Conservation (phyloP, 441 rosid genomes). For the Brassica hybrid region DNA sequence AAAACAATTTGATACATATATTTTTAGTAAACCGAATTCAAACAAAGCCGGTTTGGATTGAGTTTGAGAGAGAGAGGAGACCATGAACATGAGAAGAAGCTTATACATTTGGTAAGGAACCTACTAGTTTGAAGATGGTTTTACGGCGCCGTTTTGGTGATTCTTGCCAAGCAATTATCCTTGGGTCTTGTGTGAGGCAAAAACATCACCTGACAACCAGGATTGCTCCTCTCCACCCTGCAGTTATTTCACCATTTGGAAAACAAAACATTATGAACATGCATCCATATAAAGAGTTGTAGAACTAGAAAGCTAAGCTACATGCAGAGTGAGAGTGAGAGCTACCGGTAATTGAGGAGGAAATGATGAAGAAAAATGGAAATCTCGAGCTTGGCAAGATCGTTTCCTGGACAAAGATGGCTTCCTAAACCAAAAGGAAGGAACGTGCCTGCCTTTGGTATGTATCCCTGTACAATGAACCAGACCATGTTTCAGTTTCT, state of each 20-base stretch:
- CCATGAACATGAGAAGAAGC: constrained; percentile 22
- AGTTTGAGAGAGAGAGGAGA: constrained; percentile 12
- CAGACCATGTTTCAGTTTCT: constrained; percentile 8
- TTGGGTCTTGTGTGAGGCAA: constrained; percentile 44
- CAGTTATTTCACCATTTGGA: constrained; percentile 6
- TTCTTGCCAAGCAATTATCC: constrained; percentile 46
- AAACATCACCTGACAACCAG: constrained; percentile 44
- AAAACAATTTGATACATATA: not conserved
- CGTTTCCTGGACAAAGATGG: constrained; percentile 85
- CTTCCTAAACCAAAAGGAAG: constrained; percentile 94
- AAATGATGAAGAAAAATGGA: constrained; percentile 84
- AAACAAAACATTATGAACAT: constrained; percentile 5
- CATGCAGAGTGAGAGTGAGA: not conserved
- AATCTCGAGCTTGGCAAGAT: constrained; percentile 89
- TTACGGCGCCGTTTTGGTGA: constrained; percentile 35
- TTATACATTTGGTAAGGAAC: not conserved
- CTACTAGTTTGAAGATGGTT: constrained; percentile 25
- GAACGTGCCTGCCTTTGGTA: constrained; percentile 67
- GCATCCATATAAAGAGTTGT: not conserved
- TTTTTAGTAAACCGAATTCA: constrained; percentile 15
- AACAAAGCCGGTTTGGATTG: constrained; percentile 17
- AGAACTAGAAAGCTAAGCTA: not conserved
- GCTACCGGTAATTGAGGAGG: constrained; percentile 64
- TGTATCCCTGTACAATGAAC: constrained; percentile 46
- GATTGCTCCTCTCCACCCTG: constrained; percentile 68